Evolutionary conservation across 2,329 filamentous ascomycete species (phyloP).

Genomic region (Blumeria graminis): DNA sequence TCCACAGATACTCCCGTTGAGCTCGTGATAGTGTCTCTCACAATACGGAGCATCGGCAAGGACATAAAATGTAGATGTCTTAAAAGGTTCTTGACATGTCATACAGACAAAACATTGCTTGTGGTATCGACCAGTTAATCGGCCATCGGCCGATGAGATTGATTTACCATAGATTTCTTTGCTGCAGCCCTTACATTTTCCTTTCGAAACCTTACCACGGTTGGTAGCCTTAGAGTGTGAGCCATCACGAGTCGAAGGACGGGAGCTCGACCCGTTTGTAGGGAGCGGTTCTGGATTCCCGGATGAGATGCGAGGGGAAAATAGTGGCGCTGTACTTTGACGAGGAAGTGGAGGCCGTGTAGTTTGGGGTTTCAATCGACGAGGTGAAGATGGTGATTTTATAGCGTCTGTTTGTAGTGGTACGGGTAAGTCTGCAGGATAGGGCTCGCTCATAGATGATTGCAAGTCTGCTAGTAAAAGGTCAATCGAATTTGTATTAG

Average conservation of each 20-base stretch:
- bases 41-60: conserved; percentile 73
- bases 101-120: conserved; percentile 85
- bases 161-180: conserved; percentile 69
- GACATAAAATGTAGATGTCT: conserved; percentile 81
- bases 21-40: conserved; percentile 72
- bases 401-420: background rate
- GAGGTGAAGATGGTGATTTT: background rate
- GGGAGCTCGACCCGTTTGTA: background rate
- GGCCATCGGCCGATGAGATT: conserved; percentile 77
- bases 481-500: conserved; percentile 17
- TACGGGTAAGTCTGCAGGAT: conserved; percentile 6
- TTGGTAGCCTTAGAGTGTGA: background rate
- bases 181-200: conserved; percentile 63
- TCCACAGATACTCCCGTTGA: conserved; percentile 69
- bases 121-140: conserved; percentile 81
- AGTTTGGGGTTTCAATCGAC: background rate
- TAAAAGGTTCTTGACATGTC: conserved; percentile 58
- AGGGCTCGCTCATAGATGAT: conserved; percentile 22
- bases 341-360: background rate
- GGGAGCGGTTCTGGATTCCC: background rate
- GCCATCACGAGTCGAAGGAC: background rate
- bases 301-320: background rate
- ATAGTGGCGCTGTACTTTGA: background rate
- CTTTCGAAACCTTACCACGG: conserved; percentile 15
- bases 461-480: conserved; percentile 31